Percentiles rank a stretch among this genome's conserved stretches.
phyloP scores from a whole-genome alignment of 345 rosid genomes.

The Syzygium aqueum region DNA sequence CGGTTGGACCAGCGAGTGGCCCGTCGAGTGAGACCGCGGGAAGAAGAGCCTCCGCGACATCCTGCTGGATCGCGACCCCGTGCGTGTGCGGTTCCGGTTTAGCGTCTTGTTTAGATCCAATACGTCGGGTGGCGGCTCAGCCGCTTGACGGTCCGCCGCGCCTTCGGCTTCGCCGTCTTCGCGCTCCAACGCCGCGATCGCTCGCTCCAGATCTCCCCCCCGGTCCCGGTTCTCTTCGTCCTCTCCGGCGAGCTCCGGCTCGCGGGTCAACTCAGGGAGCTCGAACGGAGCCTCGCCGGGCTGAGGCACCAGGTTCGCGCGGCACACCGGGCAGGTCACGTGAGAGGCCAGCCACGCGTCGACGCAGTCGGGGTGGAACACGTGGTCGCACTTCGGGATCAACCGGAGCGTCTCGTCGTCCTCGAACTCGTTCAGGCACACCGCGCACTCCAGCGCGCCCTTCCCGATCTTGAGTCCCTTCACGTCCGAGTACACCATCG shows the following conservation, averaged over 20 bases:
- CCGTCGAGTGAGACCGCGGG: conserved; percentile 83
- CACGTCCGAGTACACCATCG: conserved; percentile 69
- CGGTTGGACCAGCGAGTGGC: conserved; percentile 79
- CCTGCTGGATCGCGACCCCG: conserved; percentile 33
- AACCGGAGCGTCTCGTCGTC: conserved; percentile 93
- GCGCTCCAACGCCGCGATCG: background rate
- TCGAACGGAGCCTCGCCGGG: conserved; percentile 21
- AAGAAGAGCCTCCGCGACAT: conserved; percentile 19
- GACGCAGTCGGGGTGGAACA: conserved; percentile 85
- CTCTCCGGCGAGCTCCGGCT: conserved; percentile 7
- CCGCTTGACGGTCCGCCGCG: background rate
- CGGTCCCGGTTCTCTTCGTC: conserved; percentile 13
- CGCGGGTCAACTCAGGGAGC: background rate
- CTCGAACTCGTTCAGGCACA: conserved; percentile 80
- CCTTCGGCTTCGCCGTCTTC: background rate
- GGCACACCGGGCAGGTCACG: conserved; percentile 90
- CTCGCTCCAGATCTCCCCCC: conserved; percentile 5
- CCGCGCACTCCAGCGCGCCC: conserved; percentile 89
- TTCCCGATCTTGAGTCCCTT: conserved; percentile 75
- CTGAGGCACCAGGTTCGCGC: conserved; percentile 49
- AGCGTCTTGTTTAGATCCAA: background rate
- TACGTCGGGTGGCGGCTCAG: conserved; percentile 13
- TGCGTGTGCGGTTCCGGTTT: conserved; percentile 46
- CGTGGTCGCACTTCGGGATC: conserved; percentile 87
- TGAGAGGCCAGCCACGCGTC: conserved; percentile 82